These are phyloP conservation scores for Fraxinus ornus DNA, from an alignment of 305 asterid species.

Conservation along the genomic window DNA sequence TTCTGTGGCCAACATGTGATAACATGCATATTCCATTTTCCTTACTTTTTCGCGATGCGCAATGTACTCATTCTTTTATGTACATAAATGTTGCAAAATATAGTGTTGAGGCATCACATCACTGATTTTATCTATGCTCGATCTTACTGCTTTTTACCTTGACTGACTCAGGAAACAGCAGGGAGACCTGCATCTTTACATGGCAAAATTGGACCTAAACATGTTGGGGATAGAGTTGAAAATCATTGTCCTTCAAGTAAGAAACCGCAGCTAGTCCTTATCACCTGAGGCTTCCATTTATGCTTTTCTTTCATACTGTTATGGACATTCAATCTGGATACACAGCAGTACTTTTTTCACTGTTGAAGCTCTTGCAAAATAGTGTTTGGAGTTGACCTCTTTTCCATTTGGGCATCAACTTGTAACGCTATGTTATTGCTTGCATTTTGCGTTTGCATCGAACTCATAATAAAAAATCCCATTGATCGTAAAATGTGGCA, in stretches of 20 bases:
- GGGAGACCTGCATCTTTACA: slow-evolving; percentile 28
- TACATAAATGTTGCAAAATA: background rate
- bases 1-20: background rate
- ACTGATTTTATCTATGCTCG: background rate
- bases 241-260: slow-evolving; percentile 47
- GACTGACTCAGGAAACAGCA: slow-evolving; percentile 43
- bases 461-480: background rate
- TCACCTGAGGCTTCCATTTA: slow-evolving; percentile 15
- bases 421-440: background rate
- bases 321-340: background rate
- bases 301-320: slow-evolving; percentile 5
- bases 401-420: background rate
- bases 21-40: background rate
- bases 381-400: background rate
- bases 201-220: slow-evolving; percentile 31
- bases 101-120: background rate
- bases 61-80: background rate
- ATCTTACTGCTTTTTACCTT: slow-evolving; percentile 17
- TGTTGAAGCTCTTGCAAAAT: background rate
- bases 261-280: slow-evolving; percentile 27
- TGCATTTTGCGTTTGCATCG: background rate
- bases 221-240: slow-evolving; percentile 33
- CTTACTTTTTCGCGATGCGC: background rate
- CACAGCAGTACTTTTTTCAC: background rate
- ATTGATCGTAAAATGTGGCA: background rate